Percentiles rank a stretch among this genome's conserved stretches.
These are phyloP conservation scores for Pichia membranifaciens DNA, from an alignment of 805 yeast genomes.

Conservation along the genomic window DNA sequence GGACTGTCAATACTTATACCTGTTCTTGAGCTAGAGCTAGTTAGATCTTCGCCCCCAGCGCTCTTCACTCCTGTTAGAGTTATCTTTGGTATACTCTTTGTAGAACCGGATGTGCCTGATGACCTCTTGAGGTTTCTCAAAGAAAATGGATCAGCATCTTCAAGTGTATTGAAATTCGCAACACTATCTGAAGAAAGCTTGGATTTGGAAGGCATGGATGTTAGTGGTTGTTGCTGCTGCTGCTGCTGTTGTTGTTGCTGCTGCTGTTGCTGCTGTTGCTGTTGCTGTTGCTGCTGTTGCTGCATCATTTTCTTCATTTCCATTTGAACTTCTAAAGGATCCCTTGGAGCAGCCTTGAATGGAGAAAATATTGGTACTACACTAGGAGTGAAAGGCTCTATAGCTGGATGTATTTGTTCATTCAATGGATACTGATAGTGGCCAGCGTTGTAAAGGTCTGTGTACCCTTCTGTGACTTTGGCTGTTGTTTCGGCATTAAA, in stretches of 20 bases:
- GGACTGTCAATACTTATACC: background rate
- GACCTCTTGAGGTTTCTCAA: background rate
- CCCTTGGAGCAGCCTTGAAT: conserved; percentile 29
- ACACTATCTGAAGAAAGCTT: background rate
- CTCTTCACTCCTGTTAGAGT: background rate
- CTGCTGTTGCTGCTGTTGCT: conserved; percentile 18
- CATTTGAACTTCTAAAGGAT: conserved; percentile 44
- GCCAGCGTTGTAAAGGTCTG: conserved; percentile 38
- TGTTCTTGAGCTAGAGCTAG: background rate
- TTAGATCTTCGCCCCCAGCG: background rate
- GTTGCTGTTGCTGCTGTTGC: conserved; percentile 30
- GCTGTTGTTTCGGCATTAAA: conserved; percentile 14
- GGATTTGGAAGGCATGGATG: background rate
- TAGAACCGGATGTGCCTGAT: background rate
- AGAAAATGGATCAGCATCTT: conserved; percentile 12
- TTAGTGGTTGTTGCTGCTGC: conserved; percentile 20
- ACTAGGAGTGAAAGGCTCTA: conserved; percentile 28
- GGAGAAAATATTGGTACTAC: conserved; percentile 27
- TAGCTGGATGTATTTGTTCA: conserved; percentile 24
- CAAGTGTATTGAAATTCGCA: background rate
- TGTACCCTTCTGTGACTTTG: conserved; percentile 5
- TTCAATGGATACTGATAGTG: conserved; percentile 25
- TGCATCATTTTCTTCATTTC: conserved; percentile 21
- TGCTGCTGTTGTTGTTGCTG: conserved; percentile 28
- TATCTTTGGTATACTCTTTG: conserved; percentile 5